phyloP scores from a whole-genome alignment of 768 basidiomycete species.

The Neoboletus magnificus region DNA sequence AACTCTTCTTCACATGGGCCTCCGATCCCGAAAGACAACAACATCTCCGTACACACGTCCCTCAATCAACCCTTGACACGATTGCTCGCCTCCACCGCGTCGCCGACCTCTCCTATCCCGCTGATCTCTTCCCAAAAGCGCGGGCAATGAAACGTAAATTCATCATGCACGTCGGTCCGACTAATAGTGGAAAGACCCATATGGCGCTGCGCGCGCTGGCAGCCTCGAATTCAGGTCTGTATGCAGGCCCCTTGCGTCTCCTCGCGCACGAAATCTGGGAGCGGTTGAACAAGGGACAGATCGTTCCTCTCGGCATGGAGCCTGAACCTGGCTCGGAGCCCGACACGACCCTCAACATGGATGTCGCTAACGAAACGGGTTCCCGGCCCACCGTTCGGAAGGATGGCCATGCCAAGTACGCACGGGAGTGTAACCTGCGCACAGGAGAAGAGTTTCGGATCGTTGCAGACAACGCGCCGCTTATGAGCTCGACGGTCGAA shows the following conservation, averaged over 20 bases:
- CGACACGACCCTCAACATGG: conserved; percentile 36
- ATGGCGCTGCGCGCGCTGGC: conserved; percentile 88
- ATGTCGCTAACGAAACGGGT: conserved; percentile 20
- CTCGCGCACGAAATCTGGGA: conserved; percentile 96
- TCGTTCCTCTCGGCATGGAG: conserved; percentile 67
- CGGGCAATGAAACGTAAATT: conserved; percentile 68
- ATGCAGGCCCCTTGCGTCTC: conserved; percentile 88
- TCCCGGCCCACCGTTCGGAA: conserved; percentile 29
- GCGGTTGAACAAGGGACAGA: conserved; percentile 85
- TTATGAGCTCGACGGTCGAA: conserved; percentile 90
- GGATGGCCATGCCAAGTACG: conserved; percentile 46
- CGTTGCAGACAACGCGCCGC: conserved; percentile 50
- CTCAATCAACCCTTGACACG: conserved; percentile 32
- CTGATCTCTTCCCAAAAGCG: conserved; percentile 48
- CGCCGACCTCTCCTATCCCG: conserved; percentile 44
- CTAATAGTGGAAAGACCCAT: conserved; percentile 97
- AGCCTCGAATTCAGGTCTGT: conserved; percentile 67
- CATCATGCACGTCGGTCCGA: conserved; percentile 96
- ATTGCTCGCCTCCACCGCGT: conserved; percentile 39
- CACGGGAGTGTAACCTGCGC: conserved; percentile 74
- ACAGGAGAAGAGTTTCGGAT: conserved; percentile 90
- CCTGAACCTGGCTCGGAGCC: conserved; percentile 38
- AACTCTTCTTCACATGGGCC: conserved; percentile 58
- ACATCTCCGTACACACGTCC: conserved; percentile 26
- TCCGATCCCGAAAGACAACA: conserved; percentile 31